A percentile compares a stretch with the other conserved stretches of the same genome.
Evolutionary conservation across 75 land plant species (phyloP).

Genomic region (Gnetum montanum): DNA sequence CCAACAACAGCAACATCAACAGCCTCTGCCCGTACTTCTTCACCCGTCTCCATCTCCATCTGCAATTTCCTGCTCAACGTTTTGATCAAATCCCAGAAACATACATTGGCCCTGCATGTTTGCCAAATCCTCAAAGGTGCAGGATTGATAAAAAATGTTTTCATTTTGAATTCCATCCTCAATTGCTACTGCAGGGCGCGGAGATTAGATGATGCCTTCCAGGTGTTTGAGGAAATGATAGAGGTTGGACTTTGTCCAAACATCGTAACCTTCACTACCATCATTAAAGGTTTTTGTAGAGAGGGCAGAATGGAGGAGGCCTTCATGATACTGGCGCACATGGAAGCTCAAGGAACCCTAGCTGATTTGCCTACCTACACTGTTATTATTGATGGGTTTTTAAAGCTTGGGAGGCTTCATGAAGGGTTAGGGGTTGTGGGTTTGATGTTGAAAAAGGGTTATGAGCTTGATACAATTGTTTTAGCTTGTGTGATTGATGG

Average conservation of each 20-base stretch:
- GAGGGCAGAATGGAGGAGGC: constrained; percentile 30
- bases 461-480: constrained; percentile 26
- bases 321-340: constrained; percentile 16
- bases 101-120: constrained; percentile 1
- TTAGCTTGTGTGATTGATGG: constrained; percentile 32
- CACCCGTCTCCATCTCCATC: not conserved
- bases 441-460: constrained; percentile 24
- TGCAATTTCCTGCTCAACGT: constrained; percentile 10
- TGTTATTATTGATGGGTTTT: constrained; percentile 30
- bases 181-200: constrained; percentile 6
- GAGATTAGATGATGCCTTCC: not conserved
- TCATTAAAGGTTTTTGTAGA: constrained; percentile 28
- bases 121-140: not conserved
- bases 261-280: constrained; percentile 32
- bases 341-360: constrained; percentile 15
- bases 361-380: constrained; percentile 52
- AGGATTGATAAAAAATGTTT: constrained; percentile 5
- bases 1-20: too few relatives aligned
- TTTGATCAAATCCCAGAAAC: not conserved
- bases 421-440: constrained; percentile 36
- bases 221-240: constrained; percentile 12
- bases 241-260: constrained; percentile 6
- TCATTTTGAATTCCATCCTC: constrained; percentile 8
- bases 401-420: constrained; percentile 13
- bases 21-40: not conserved